Evolutionary conservation across 176 grass and related monocot genomes (phyloP).

Genomic region (Calamus simplicifolius): DNA sequence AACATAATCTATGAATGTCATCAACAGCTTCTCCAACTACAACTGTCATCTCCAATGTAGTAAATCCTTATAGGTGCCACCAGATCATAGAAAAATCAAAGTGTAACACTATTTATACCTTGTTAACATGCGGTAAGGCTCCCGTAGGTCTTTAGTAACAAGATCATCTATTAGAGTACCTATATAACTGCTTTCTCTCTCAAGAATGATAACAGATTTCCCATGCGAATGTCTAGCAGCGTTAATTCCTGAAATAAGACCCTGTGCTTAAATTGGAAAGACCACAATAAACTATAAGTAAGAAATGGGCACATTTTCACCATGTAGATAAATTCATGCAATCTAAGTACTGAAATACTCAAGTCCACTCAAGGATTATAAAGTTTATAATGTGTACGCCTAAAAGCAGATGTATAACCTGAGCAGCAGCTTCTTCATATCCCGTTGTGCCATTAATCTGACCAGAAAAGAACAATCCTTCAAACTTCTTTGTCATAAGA

Average conservation of each 20-base stretch:
- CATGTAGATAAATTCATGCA: too few relatives aligned
- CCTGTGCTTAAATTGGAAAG: conserved; percentile 24
- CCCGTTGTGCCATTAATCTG: conserved; percentile 99
- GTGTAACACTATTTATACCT: conserved; percentile 32
- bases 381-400: too few relatives aligned
- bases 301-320: too few relatives aligned
- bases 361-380: too few relatives aligned
- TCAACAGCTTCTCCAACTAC: too few relatives aligned
- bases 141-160: conserved; percentile 96
- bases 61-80: background rate
- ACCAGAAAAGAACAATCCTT: conserved; percentile 95
- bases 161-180: conserved; percentile 98
- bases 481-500: conserved; percentile 95
- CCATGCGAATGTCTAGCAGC: conserved; percentile 88
- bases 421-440: conserved; percentile 96
- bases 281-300: background rate
- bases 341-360: too few relatives aligned
- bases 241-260: conserved; percentile 91
- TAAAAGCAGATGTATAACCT: conserved; percentile 43
- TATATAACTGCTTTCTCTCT: conserved; percentile 95
- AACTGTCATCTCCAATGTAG: too few relatives aligned
- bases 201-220: conserved; percentile 79
- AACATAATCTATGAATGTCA: too few relatives aligned
- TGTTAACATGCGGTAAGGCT: conserved; percentile 94
- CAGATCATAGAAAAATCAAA: conserved; percentile 1